phyloP scores from a whole-genome alignment of 2,329 filamentous ascomycete genomes.

The Elsinoe ampelina region DNA sequence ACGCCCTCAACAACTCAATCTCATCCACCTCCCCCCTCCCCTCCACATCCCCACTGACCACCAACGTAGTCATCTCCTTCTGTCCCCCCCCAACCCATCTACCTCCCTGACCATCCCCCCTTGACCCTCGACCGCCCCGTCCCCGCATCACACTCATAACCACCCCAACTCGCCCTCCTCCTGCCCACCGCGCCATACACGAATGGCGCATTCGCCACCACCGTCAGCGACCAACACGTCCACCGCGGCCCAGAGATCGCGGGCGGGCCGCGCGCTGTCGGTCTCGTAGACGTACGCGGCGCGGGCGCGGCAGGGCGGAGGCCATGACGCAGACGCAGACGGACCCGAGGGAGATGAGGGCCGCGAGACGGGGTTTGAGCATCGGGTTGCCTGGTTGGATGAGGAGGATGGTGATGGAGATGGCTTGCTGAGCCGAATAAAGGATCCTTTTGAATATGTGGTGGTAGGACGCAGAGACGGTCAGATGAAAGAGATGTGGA shows the following conservation, averaged over 20 bases:
- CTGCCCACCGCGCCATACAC: not conserved
- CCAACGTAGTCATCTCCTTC: not conserved
- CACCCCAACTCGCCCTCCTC: not conserved
- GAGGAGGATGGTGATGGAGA: constrained; percentile 18
- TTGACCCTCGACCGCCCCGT: not conserved
- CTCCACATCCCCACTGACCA: not conserved
- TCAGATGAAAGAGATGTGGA: not conserved
- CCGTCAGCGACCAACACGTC: constrained; percentile 16
- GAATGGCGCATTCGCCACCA: constrained; percentile 18
- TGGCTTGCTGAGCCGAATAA: constrained; percentile 7
- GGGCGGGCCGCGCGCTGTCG: constrained; percentile 16
- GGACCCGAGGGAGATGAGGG: constrained; percentile 18
- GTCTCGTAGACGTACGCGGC: constrained; percentile 16
- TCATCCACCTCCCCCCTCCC: not conserved
- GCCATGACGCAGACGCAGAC: constrained; percentile 16
- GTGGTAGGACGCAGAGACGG: not conserved
- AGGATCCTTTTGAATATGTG: not conserved
- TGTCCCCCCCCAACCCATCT: not conserved
- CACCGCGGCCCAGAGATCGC: constrained; percentile 18
- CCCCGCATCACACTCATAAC: not conserved
- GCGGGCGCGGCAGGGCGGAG: constrained; percentile 15
- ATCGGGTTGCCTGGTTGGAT: constrained; percentile 12
- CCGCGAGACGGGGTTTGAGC: not conserved
- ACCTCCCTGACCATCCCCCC: not conserved
- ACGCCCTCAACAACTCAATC: not conserved